These are phyloP conservation scores for Funneliformis geosporum DNA, from an alignment of 192 early-diverging fungal species.

Conservation along the genomic window DNA sequence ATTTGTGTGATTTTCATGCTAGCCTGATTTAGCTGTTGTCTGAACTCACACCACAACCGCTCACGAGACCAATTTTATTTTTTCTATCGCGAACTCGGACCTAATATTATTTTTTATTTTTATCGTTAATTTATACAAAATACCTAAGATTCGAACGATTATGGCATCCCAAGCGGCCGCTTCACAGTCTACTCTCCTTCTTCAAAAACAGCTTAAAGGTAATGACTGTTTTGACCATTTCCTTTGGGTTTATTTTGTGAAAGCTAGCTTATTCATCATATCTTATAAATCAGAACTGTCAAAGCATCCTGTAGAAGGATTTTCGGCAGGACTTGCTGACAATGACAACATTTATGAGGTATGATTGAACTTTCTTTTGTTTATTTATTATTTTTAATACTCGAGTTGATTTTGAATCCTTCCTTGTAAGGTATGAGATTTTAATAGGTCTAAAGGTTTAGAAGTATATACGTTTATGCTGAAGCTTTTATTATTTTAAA, in stretches of 20 bases:
- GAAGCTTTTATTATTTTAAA: conserved; percentile 33
- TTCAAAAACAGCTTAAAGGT: conserved; percentile 34
- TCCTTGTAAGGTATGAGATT: not conserved
- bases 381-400: conserved; percentile 17
- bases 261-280: conserved; percentile 3
- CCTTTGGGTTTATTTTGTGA: not conserved
- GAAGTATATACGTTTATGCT: not conserved
- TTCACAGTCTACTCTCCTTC: conserved; percentile 27
- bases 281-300: conserved; percentile 62
- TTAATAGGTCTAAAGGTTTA: not conserved
- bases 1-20: too few relatives aligned
- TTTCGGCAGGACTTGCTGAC: conserved; percentile 89
- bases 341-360: conserved; percentile 88
- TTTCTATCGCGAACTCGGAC: conserved; percentile 5
- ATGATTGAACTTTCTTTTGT: conserved; percentile 31
- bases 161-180: not conserved
- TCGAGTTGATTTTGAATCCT: not conserved
- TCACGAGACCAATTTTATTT: too few relatives aligned
- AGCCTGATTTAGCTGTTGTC: too few relatives aligned
- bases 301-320: conserved; percentile 73
- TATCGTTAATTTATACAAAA: not conserved
- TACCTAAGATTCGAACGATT: not conserved
- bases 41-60: too few relatives aligned
- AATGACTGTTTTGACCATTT: not conserved
- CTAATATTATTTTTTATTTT: not conserved